Percentiles rank a stretch among this genome's conserved stretches.
Evolutionary conservation across 108 stramenopile species (phyloP).

Genomic region (Cyclotella distinguenda): DNA sequence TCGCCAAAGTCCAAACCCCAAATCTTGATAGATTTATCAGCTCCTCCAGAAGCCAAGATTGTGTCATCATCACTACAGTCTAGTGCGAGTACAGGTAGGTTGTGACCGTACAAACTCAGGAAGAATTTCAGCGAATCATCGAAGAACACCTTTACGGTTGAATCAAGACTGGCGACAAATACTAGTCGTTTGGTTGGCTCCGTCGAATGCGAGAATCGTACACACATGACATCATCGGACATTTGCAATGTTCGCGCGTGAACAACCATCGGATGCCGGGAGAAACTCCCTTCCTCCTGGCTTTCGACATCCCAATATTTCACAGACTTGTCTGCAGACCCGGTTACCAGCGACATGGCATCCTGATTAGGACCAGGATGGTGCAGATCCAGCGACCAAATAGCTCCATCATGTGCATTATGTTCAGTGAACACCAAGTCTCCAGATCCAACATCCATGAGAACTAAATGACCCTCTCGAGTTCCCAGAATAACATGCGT

Average conservation of each 20-base stretch:
- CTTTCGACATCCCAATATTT: conserved; percentile 95
- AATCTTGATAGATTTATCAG: conserved; percentile 97
- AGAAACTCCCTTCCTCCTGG: conserved; percentile 44
- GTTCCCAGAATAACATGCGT: conserved; percentile 84
- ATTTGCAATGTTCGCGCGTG: conserved; percentile 92
- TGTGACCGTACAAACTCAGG: conserved; percentile 96
- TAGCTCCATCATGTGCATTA: conserved; percentile 85
- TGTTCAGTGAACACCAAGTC: conserved; percentile 71
- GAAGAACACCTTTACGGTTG: conserved; percentile 96
- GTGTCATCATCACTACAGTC: conserved; percentile 94
- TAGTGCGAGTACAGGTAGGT: conserved; percentile 93
- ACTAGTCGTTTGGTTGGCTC: conserved; percentile 70
- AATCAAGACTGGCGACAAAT: conserved; percentile 91
- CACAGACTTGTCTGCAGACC: conserved; percentile 92
- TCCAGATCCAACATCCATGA: conserved; percentile 84
- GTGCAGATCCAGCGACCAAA: conserved; percentile 84
- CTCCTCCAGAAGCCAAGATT: conserved; percentile 92
- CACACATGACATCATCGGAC: conserved; percentile 94
- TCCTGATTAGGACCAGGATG: conserved; percentile 53
- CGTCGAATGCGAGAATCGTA: conserved; percentile 80
- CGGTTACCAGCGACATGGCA: conserved; percentile 73
- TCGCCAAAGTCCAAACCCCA: conserved; percentile 99
- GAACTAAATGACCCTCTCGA: conserved; percentile 76
- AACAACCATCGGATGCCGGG: conserved; percentile 69
- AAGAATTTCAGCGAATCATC: conserved; percentile 98